Conservation (phyloP, 2,329 filamentous ascomycete genomes). For the Plenodomus lindquistii region DNA sequence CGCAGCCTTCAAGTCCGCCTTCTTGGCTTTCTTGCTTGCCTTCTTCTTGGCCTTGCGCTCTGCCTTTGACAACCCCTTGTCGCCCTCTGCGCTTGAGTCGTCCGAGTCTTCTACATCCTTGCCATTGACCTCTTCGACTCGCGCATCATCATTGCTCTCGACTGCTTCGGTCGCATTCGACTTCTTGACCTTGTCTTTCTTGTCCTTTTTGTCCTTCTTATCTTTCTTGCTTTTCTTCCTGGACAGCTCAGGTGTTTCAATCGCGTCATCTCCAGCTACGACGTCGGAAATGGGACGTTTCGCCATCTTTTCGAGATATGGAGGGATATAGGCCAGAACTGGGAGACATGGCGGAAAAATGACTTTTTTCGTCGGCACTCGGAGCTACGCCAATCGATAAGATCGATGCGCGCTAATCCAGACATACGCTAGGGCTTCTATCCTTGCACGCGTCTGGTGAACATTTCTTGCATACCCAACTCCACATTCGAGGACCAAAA, state of each 20-base stretch:
- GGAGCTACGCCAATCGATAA: constrained; percentile 25
- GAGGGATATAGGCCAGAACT: constrained; percentile 2
- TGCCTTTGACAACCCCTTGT: constrained; percentile 45
- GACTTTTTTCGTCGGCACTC: constrained; percentile 19
- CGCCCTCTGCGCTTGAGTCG: constrained; percentile 13
- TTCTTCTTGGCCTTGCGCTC: constrained; percentile 49
- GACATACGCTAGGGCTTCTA: background rate
- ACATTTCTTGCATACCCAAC: no score
- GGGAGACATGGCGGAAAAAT: constrained; percentile 13
- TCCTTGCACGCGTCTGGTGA: no score
- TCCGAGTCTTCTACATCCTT: constrained; percentile 19
- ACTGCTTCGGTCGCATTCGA: constrained; percentile 17
- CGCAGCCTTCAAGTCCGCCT: constrained; percentile 25
- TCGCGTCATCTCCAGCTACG: constrained; percentile 29
- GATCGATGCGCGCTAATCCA: constrained; percentile 1
- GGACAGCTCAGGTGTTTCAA: constrained; percentile 25
- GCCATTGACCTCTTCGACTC: constrained; percentile 20
- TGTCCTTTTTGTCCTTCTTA: constrained; percentile 43
- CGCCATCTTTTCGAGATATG: constrained; percentile 31
- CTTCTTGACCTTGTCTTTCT: constrained; percentile 35
- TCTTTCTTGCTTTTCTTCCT: constrained; percentile 47
- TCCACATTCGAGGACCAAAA: no score
- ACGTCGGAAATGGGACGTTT: constrained; percentile 43
- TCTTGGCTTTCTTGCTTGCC: constrained; percentile 47
- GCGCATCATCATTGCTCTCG: constrained; percentile 23